phyloP scores from a whole-genome alignment of 1,284 basidiomycete genomes.

The Naganishia cerealis region DNA sequence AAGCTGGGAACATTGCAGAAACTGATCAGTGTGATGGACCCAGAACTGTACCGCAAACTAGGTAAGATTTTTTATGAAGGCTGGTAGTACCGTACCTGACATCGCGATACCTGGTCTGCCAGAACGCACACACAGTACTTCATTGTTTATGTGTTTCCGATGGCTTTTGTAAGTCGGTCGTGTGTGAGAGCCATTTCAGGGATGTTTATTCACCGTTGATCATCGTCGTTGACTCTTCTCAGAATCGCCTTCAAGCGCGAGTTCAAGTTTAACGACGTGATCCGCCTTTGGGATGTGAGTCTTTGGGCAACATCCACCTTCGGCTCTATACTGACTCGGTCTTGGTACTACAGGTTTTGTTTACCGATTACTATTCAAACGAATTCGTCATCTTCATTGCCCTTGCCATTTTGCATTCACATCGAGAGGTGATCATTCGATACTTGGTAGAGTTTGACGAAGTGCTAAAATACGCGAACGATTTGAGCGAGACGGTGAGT shows the following conservation, averaged over 20 bases:
- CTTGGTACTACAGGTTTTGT: slow-evolving; percentile 60
- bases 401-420: slow-evolving; percentile 86
- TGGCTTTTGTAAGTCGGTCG: slow-evolving; percentile 54
- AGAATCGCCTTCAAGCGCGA: slow-evolving; percentile 88
- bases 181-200: neutral
- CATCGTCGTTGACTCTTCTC: slow-evolving; percentile 54
- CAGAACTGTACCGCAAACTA: slow-evolving; percentile 82
- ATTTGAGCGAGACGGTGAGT: slow-evolving; percentile 75
- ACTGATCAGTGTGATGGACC: slow-evolving; percentile 88
- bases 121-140: slow-evolving; percentile 87
- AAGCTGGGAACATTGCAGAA: slow-evolving; percentile 86
- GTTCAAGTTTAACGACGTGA: slow-evolving; percentile 83
- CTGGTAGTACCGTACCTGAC: slow-evolving; percentile 2
- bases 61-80: slow-evolving; percentile 56
- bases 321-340: slow-evolving; percentile 25
- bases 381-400: slow-evolving; percentile 92
- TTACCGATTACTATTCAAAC: slow-evolving; percentile 85
- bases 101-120: slow-evolving; percentile 31
- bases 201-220: neutral
- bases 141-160: slow-evolving; percentile 98
- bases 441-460: slow-evolving; percentile 76
- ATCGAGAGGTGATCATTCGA: slow-evolving; percentile 86
- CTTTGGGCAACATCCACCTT: neutral
- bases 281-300: slow-evolving; percentile 81
- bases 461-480: slow-evolving; percentile 88